Evolutionary conservation across 1,284 basidiomycete genomes (phyloP).

Genomic region (Ganoderma sp.): DNA sequence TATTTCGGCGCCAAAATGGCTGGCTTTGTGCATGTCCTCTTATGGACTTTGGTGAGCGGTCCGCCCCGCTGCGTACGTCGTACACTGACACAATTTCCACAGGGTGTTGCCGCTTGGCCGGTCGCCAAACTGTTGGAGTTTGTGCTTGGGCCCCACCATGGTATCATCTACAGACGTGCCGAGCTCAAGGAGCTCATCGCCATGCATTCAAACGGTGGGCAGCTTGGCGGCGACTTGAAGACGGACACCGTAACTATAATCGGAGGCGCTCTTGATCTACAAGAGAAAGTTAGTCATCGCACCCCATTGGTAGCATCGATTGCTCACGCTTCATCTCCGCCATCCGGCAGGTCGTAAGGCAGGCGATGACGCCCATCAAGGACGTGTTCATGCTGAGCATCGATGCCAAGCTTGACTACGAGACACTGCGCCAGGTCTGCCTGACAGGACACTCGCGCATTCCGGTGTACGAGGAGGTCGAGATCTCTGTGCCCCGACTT

Average conservation of each 20-base stretch:
- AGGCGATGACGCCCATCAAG: constrained; percentile 84
- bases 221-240: constrained; percentile 71
- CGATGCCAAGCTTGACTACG: constrained; percentile 80
- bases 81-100: not conserved
- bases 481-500: constrained; percentile 54
- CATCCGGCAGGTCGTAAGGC: constrained; percentile 34
- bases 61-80: not conserved
- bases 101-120: constrained; percentile 85
- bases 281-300: constrained; percentile 61
- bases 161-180: constrained; percentile 60
- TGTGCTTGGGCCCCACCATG: constrained; percentile 66
- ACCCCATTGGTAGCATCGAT: constrained; percentile 43
- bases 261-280: constrained; percentile 74
- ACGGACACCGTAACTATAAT: constrained; percentile 79
- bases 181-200: constrained; percentile 79
- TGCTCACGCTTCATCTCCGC: not conserved
- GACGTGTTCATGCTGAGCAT: constrained; percentile 85
- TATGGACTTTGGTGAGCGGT: constrained; percentile 67
- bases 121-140: constrained; percentile 73
- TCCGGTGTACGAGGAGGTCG: constrained; percentile 77
- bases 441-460: constrained; percentile 81
- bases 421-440: constrained; percentile 76
- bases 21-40: constrained; percentile 72
- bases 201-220: constrained; percentile 63
- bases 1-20: constrained; percentile 93